Conservation (phyloP, 805 yeast genomes). For the Yarrowia sp. region DNA sequence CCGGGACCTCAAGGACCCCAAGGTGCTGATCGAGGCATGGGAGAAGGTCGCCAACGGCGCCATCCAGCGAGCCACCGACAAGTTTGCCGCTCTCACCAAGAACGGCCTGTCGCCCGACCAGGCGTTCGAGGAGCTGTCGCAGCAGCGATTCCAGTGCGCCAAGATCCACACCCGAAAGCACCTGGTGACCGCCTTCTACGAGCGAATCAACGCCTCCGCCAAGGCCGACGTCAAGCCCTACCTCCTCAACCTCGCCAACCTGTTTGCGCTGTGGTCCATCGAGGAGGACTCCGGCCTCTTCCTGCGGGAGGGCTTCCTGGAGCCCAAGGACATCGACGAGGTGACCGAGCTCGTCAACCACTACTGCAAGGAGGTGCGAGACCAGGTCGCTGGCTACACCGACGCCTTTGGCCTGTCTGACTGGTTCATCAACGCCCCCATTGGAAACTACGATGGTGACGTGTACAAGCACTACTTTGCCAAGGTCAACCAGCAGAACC, state of each 20-base stretch:
- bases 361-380: slow-evolving; percentile 62
- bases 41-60: slow-evolving; percentile 50
- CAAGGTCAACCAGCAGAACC: slow-evolving; percentile 62
- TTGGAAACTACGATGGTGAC: slow-evolving; percentile 83
- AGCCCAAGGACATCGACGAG: slow-evolving; percentile 57
- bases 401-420: slow-evolving; percentile 86
- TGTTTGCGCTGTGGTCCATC: slow-evolving; percentile 70
- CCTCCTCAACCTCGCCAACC: slow-evolving; percentile 61
- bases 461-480: slow-evolving; percentile 79
- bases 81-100: slow-evolving; percentile 33
- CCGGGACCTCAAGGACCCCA: slow-evolving; percentile 46
- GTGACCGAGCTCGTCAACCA: slow-evolving; percentile 55
- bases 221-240: slow-evolving; percentile 56
- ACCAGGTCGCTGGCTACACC: slow-evolving; percentile 76
- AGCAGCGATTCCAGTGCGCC: slow-evolving; percentile 53
- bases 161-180: slow-evolving; percentile 52
- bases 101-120: slow-evolving; percentile 43
- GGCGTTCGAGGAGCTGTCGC: slow-evolving; percentile 54
- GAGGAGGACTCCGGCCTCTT: slow-evolving; percentile 77
- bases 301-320: slow-evolving; percentile 65
- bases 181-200: slow-evolving; percentile 52
- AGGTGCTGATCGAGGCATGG: slow-evolving; percentile 50
- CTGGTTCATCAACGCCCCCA: slow-evolving; percentile 78
- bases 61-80: slow-evolving; percentile 49
- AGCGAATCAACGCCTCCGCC: slow-evolving; percentile 49